A percentile compares a stretch with the other conserved stretches of the same genome.
These are phyloP conservation scores for Boletus eberwhitei DNA, from an alignment of 768 basidiomycete genomes.

Conservation along the genomic window DNA sequence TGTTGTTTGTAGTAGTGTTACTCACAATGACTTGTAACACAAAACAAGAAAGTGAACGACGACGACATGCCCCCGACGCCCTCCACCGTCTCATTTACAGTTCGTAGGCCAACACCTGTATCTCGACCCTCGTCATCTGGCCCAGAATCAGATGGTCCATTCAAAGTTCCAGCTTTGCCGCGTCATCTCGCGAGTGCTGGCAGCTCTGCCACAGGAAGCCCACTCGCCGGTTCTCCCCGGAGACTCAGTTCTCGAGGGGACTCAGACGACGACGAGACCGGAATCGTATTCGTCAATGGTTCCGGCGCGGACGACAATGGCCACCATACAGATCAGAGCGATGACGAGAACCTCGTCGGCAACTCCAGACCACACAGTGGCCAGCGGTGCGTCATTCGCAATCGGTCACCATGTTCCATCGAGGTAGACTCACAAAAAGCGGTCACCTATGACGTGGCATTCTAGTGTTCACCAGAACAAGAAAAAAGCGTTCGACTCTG, in stretches of 20 bases:
- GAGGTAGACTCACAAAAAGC: conserved; percentile 76
- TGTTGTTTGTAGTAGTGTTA: too few species aligned
- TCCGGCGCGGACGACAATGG: conserved; percentile 25
- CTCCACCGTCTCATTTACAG: conserved; percentile 73
- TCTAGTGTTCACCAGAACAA: conserved; percentile 43
- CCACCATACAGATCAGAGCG: conserved; percentile 47
- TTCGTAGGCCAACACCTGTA: conserved; percentile 72
- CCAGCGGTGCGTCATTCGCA: conserved; percentile 72
- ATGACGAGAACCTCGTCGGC: conserved; percentile 65
- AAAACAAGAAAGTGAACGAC: not conserved
- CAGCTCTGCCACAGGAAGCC: conserved; percentile 50
- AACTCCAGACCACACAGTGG: conserved; percentile 71
- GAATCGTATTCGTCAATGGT: conserved; percentile 23
- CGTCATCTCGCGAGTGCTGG: conserved; percentile 43
- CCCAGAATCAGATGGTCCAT: conserved; percentile 55
- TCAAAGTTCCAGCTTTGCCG: conserved; percentile 62
- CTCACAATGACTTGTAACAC: too few species aligned
- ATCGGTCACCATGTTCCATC: conserved; percentile 18
- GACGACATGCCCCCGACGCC: conserved; percentile 23
- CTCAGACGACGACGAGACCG: conserved; percentile 26
- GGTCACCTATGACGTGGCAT: conserved; percentile 7
- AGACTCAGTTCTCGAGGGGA: conserved; percentile 24
- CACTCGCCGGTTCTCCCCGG: conserved; percentile 52
- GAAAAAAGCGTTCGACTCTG: conserved; percentile 36
- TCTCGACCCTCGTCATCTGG: conserved; percentile 63